Evolutionary conservation across 345 rosid species (phyloP).

Genomic region (Rhodamnia rubescens): DNA sequence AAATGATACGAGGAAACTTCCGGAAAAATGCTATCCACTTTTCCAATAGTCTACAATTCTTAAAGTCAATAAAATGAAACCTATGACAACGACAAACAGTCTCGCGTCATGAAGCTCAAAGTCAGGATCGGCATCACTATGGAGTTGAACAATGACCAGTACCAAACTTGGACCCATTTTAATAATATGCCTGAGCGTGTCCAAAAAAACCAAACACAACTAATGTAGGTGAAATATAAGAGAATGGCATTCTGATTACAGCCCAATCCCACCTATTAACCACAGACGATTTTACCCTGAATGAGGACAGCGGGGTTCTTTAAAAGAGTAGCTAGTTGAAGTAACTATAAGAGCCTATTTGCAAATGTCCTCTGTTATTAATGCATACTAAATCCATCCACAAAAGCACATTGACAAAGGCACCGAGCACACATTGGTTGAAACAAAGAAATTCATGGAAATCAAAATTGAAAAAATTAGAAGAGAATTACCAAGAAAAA

Average conservation of each 20-base stretch:
- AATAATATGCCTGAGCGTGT: background rate
- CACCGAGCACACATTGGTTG: background rate
- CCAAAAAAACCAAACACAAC: background rate
- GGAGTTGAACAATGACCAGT: background rate
- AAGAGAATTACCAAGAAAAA: slow-evolving; percentile 68
- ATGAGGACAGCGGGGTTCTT: background rate
- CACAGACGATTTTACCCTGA: background rate
- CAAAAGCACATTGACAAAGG: background rate
- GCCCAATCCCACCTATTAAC: background rate
- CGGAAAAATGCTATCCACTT: background rate
- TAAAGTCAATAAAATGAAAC: background rate
- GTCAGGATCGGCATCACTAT: background rate
- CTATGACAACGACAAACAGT: background rate
- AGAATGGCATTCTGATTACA: background rate
- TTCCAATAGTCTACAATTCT: background rate
- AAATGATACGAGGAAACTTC: background rate
- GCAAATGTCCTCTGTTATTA: background rate
- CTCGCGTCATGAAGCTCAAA: background rate
- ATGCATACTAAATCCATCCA: background rate
- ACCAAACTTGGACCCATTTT: background rate
- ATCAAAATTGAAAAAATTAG: background rate
- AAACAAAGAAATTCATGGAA: background rate
- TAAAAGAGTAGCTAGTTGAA: background rate
- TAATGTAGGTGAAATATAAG: background rate
- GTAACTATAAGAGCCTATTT: background rate